phyloP scores from a whole-genome alignment of 2,329 filamentous ascomycete species.

The Penicillium polonicum region DNA sequence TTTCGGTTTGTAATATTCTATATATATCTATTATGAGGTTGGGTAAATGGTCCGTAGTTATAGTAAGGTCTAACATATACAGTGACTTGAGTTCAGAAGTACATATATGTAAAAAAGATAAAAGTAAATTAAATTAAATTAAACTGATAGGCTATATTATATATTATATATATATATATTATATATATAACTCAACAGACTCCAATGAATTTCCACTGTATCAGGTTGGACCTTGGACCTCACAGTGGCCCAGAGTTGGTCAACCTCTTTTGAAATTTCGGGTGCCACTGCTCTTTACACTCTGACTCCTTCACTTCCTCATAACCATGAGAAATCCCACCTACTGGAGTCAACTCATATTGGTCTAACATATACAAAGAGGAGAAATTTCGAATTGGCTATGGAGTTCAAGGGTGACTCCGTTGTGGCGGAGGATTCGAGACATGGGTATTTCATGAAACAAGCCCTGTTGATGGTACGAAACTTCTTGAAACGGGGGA shows the following conservation, averaged over 20 bases:
- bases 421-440: conserved; percentile 20
- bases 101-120: neutral
- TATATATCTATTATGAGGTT: neutral
- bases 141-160: neutral
- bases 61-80: neutral
- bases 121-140: neutral
- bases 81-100: neutral
- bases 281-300: neutral
- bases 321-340: neutral
- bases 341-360: neutral
- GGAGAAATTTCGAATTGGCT: neutral
- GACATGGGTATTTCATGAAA: conserved; percentile 69
- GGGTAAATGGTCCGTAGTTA: no score
- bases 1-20: neutral
- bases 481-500: neutral
- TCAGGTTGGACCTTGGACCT: neutral
- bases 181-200: neutral
- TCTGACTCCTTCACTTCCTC: neutral
- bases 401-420: conserved; percentile 3
- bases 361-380: neutral
- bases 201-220: neutral
- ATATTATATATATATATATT: neutral
- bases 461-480: conserved; percentile 82
- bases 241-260: neutral
- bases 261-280: conserved; percentile 6